phyloP scores from a whole-genome alignment of 2,329 filamentous ascomycete species.

The Ascochyta koolunga region DNA sequence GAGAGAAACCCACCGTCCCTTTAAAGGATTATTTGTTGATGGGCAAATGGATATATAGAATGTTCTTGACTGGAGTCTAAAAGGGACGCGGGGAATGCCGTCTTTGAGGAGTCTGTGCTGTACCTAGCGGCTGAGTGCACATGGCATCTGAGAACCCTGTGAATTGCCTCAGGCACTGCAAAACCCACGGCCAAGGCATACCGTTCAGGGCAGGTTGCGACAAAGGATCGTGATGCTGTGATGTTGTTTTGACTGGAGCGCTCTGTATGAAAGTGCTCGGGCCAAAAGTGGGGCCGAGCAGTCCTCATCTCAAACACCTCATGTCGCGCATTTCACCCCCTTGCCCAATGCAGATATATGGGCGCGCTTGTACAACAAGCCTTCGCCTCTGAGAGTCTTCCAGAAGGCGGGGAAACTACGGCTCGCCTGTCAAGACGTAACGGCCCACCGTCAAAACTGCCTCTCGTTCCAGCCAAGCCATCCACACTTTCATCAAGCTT shows the following conservation, averaged over 20 bases:
- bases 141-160: too few relatives aligned
- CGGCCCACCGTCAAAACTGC: slow-evolving; percentile 17
- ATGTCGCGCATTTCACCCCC: not conserved
- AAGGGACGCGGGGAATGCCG: too few relatives aligned
- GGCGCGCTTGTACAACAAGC: not conserved
- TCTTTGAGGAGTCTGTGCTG: too few relatives aligned
- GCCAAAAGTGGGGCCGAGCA: not conserved
- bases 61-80: too few relatives aligned
- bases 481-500: slow-evolving; percentile 2
- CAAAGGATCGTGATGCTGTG: not conserved
- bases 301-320: not conserved
- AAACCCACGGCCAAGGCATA: too few relatives aligned
- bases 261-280: not conserved
- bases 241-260: not conserved
- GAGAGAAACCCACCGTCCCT: too few relatives aligned
- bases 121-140: too few relatives aligned
- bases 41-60: too few relatives aligned
- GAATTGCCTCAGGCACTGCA: too few relatives aligned
- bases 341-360: not conserved
- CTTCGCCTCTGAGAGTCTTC: not conserved
- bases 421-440: slow-evolving; percentile 9
- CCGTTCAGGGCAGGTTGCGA: too few relatives aligned
- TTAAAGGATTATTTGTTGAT: too few relatives aligned
- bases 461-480: slow-evolving; percentile 25
- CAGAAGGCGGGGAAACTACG: slow-evolving; percentile 2